Conservation (phyloP, 2,329 filamentous ascomycete species). For the Arthrobotrys sphaeroides region DNA sequence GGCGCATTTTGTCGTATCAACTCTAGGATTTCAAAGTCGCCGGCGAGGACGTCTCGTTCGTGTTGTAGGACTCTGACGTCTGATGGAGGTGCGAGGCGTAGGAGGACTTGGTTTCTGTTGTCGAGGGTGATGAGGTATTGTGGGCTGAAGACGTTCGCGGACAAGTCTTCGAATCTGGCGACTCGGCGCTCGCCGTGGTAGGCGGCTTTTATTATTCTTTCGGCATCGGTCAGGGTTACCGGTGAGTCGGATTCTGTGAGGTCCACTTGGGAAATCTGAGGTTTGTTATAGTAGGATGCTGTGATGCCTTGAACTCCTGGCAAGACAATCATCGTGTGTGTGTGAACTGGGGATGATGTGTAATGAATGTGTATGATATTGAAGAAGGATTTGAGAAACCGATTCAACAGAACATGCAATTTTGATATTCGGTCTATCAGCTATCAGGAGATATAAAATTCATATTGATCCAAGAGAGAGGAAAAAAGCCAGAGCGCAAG, state of each 20-base stretch:
- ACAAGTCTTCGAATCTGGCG: conserved; percentile 21
- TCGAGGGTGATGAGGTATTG: conserved; percentile 53
- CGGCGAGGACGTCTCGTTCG: conserved; percentile 54
- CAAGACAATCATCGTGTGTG: conserved; percentile 36
- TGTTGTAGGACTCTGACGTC: conserved; percentile 56
- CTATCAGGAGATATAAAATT: conserved; percentile 30
- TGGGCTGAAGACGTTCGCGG: conserved; percentile 16
- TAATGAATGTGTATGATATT: not conserved
- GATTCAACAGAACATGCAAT: not conserved
- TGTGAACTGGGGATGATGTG: not conserved
- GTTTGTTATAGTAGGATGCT: conserved; percentile 35
- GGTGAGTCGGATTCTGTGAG: conserved; percentile 20
- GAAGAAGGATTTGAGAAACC: not conserved
- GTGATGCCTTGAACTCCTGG: conserved; percentile 25
- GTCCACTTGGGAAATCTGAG: conserved; percentile 11
- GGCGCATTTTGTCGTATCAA: conserved; percentile 46
- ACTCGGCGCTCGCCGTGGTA: conserved; percentile 33
- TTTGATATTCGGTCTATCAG: conserved; percentile 22
- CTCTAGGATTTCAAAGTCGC: conserved; percentile 54
- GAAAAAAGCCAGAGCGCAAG: conserved; percentile 13
- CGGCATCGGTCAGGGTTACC: conserved; percentile 13
- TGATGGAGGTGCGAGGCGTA: conserved; percentile 37
- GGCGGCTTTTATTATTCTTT: conserved; percentile 46
- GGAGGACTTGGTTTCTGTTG: conserved; percentile 24
- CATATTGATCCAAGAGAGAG: conserved; percentile 12